Percentiles rank a stretch among this genome's conserved stretches.
Evolutionary conservation across 129 eudicot genomes (phyloP).

Genomic region (Artemisia argyi): DNA sequence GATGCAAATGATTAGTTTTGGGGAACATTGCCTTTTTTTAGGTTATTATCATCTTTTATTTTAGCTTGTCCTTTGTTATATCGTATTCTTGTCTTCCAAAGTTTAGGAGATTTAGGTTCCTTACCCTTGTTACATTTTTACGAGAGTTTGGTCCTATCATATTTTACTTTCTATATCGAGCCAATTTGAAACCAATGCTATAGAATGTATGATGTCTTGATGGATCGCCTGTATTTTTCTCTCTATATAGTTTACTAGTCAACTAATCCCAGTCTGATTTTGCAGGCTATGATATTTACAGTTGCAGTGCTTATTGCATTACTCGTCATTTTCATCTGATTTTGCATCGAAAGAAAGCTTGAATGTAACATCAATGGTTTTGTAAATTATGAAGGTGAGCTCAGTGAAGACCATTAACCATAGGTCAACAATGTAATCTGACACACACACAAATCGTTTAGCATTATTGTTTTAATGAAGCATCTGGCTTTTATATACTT

Average conservation of each 20-base stretch:
- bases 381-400: slow-evolving; percentile 17
- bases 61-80: background rate
- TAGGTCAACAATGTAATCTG: slow-evolving; percentile 22
- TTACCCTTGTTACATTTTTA: slow-evolving; percentile 7
- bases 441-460: background rate
- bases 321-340: slow-evolving; percentile 39
- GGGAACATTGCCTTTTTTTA: slow-evolving; percentile 1
- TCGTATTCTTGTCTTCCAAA: background rate
- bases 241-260: slow-evolving; percentile 2
- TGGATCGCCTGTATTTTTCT: slow-evolving; percentile 1
- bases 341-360: slow-evolving; percentile 15
- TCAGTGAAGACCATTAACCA: slow-evolving; percentile 16
- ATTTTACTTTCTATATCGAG: background rate
- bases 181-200: background rate
- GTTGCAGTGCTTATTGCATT: slow-evolving; percentile 36
- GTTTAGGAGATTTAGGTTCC: background rate
- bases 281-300: slow-evolving; percentile 58
- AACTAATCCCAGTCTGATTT: slow-evolving; percentile 16
- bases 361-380: slow-evolving; percentile 14
- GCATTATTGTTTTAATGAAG: slow-evolving; percentile 11
- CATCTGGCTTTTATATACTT: background rate
- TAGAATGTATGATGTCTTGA: background rate
- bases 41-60: background rate
- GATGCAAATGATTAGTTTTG: background rate
- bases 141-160: background rate